Evolutionary conservation across 1,284 basidiomycete genomes (phyloP), one percentile per base, ranked within the genome.

Genomic region (Trichosporon sp.): DNA sequence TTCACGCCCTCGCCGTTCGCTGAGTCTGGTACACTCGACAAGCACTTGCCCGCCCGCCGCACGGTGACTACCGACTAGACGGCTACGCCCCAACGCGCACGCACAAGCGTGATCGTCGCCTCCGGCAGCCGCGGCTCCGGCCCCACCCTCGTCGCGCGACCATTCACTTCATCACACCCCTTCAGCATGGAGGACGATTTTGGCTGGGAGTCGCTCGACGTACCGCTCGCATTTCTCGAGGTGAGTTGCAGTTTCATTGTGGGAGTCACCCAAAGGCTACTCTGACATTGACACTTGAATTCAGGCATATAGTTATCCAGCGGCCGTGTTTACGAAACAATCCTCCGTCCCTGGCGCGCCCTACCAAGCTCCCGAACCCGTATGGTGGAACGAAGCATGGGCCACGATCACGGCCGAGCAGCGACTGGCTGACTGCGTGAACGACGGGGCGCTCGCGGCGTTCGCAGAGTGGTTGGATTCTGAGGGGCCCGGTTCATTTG

Each of bases 381-480:
- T 63, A 35, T 63, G 59, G 59, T 63, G 59, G 31, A 63, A 63
- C 16, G 32, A 35, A 5, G 59, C 59, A 11, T 63, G 59, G 59
- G 59, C 59, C 32, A 16, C 12, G 16, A 35, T 63, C 59, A 63
- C 59, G 4, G 32, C 14, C 8, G 31, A 63, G 31, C 59, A 35
- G 59, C 32, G 31, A 7, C 59, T 63, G 31, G 14, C 59, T 32
- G 59, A 63, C 16, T 63, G 59, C 59, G 59, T 63, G 59, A 63
- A 63, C 59, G 59, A 63, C 16, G 59, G 31, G 19, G 59, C 59
- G 32, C 59, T 63, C 59, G 59, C 59, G 12, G 59, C 32, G 8
- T 63, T 63, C 7, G 59, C 59, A 7, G 59, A 63, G 16, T 63
- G 59, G 59, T n/a, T 63, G 16, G 59, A 35, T 4, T 16, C 59